phyloP scores from a whole-genome alignment of 2,329 filamentous ascomycete species.

The Myriosclerotinia scirpicola region DNA sequence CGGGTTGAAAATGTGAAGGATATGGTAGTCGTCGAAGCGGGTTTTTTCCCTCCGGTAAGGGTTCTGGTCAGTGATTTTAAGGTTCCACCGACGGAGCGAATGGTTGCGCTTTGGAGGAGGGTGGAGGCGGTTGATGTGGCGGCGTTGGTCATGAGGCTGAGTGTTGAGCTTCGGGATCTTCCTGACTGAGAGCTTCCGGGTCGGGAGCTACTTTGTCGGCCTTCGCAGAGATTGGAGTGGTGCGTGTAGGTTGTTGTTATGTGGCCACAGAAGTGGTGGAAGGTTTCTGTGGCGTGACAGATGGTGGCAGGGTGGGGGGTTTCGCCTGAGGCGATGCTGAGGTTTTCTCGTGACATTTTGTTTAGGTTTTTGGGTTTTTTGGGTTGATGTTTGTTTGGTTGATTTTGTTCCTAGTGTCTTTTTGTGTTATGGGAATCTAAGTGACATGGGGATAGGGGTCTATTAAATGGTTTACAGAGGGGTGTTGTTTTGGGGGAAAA shows the following conservation, averaged over 20 bases:
- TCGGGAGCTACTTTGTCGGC: neutral
- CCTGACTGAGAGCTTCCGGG: neutral
- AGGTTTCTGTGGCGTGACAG: neutral
- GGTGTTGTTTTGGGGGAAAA: neutral
- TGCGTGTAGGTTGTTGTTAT: neutral
- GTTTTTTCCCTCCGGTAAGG: neutral
- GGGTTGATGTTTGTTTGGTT: too few species aligned
- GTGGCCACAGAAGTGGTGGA: neutral
- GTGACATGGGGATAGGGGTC: neutral
- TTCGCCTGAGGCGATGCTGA: neutral
- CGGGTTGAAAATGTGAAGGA: neutral
- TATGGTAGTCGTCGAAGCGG: neutral
- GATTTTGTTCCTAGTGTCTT: neutral
- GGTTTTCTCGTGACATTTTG: neutral
- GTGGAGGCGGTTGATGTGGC: too few species aligned
- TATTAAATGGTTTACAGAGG: neutral
- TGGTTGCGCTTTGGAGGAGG: too few species aligned
- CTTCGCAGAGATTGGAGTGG: neutral
- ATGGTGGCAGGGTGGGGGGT: neutral
- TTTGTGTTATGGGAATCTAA: neutral
- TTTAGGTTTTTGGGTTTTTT: neutral
- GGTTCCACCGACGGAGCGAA: neutral
- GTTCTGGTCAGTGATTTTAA: too few species aligned
- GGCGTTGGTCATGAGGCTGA: neutral
- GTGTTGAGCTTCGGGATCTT: neutral